Base-by-base conservation (phyloP, 2,329 filamentous ascomycete genomes). In the Scolecobasidium constrictum region DNA sequence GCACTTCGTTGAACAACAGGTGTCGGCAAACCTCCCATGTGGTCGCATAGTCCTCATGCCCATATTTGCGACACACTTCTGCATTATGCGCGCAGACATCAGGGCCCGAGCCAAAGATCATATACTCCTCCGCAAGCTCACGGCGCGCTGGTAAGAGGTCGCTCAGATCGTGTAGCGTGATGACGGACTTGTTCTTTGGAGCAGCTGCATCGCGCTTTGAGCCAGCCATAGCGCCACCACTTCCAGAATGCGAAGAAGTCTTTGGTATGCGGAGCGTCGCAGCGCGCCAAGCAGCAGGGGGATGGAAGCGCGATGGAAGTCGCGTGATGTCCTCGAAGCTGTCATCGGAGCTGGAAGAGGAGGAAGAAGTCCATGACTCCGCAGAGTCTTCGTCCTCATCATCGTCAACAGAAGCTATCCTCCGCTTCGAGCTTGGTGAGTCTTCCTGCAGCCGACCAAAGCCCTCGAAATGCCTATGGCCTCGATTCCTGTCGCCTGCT, bases 11-110 rank as follows among this genome's bases (percentile, higher is more conserved):
- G 49, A 79, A 78, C 36, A 96, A 66, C 4, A 96, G 69, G 45
- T 95, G 67, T 15, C 77, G 81, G 43, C 86, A 70, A 49, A 95
- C 81, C 38, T 75, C 77, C 92, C 92, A 98, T 5, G 94, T 75
- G 51, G 86, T 77, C 19, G 83, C 81, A 21, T 93, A 63, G 49
- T 94, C 85, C 12, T 69, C 59, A 48, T 77, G 74, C 4, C 81
- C 84, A 50, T 82, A 72, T 48, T 77, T 79, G 50, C 78, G 72
- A 6, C 90, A 88, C 36, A 93, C 78, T 1, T 65, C 64, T 6
- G 87, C 85, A 58, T 98, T 98, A 53, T 93, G 82, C 35, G 75
- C 70, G 60, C 90, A 96, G 3, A 94, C 78, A 28, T 82, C 75
- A n/a, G 78, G 75, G 1, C 83, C 82, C 47, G 87, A 78, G 3